These are phyloP conservation scores for Aspergillus novoparasiticus DNA, from an alignment of 2,329 filamentous ascomycete species.

Conservation along the genomic window DNA sequence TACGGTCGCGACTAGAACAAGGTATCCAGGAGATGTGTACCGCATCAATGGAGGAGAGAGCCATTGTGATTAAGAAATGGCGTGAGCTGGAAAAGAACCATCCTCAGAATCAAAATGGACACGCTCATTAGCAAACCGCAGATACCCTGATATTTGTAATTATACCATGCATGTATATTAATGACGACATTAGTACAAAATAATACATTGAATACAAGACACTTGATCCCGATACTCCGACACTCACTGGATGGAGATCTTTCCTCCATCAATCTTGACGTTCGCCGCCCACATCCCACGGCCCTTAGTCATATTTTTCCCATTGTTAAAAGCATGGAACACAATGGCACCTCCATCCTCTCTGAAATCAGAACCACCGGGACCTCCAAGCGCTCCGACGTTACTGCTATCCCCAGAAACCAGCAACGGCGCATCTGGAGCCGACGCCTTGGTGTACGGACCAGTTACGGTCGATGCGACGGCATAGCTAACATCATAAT, in stretches of 20 bases:
- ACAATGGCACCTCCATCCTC: conserved; percentile 27
- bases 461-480: conserved; percentile 37
- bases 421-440: conserved; percentile 29
- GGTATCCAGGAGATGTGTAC: conserved; percentile 31
- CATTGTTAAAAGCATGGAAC: conserved; percentile 31
- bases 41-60: conserved; percentile 25
- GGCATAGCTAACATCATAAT: conserved; percentile 61
- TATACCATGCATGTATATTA: background rate
- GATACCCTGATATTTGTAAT: background rate
- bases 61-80: conserved; percentile 24
- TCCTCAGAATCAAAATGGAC: background rate
- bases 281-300: conserved; percentile 25
- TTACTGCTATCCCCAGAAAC: conserved; percentile 26
- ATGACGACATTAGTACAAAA: background rate
- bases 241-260: conserved; percentile 1
- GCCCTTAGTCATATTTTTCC: conserved; percentile 21
- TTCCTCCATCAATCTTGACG: conserved; percentile 15
- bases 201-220: background rate
- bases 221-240: too few relatives aligned
- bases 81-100: conserved; percentile 9
- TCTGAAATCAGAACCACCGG: conserved; percentile 34
- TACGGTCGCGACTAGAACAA: conserved; percentile 30
- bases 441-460: conserved; percentile 31
- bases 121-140: background rate
- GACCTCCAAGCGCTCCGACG: conserved; percentile 28